These are phyloP conservation scores for Hygrophorus russula DNA, from an alignment of 768 basidiomycete species.

Conservation along the genomic window DNA sequence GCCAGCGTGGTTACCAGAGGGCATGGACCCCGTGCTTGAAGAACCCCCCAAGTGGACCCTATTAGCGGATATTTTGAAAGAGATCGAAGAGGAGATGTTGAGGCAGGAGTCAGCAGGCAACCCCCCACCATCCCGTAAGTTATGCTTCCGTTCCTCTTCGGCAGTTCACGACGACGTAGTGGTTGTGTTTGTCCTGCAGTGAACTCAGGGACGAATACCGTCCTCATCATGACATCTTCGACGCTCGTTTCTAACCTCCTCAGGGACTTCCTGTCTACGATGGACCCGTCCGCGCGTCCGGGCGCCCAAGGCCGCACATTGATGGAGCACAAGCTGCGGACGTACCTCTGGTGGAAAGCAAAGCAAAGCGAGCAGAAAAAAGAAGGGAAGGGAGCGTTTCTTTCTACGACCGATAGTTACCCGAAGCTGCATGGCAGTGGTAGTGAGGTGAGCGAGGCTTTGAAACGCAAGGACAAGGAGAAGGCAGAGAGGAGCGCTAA, in stretches of 20 bases:
- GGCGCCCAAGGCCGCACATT: conserved; percentile 60
- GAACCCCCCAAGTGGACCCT: conserved; percentile 93
- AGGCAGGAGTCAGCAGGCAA: conserved; percentile 36
- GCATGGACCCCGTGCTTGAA: conserved; percentile 80
- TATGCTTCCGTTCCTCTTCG: neutral
- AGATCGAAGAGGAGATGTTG: conserved; percentile 81
- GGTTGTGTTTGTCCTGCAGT: conserved; percentile 13
- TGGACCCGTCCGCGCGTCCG: conserved; percentile 44
- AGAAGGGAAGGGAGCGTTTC: conserved; percentile 19
- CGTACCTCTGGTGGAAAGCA: conserved; percentile 78
- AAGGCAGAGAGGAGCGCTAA: conserved; percentile 47
- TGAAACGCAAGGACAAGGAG: conserved; percentile 68
- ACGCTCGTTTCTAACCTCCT: conserved; percentile 63
- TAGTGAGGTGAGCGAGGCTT: conserved; percentile 19
- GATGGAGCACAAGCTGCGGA: conserved; percentile 67
- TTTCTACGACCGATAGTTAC: conserved; percentile 16
- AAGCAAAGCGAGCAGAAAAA: conserved; percentile 28
- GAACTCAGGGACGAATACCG: conserved; percentile 52
- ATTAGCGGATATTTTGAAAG: conserved; percentile 74
- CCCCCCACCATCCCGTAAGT: conserved; percentile 15
- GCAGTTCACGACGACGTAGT: neutral
- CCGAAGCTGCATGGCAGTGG: conserved; percentile 11
- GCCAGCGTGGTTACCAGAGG: conserved; percentile 59
- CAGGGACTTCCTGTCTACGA: conserved; percentile 65
- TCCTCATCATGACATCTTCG: conserved; percentile 85